These are phyloP conservation scores for Clitopilus passeckerianus DNA, from an alignment of 768 basidiomycete species.

Conservation along the genomic window DNA sequence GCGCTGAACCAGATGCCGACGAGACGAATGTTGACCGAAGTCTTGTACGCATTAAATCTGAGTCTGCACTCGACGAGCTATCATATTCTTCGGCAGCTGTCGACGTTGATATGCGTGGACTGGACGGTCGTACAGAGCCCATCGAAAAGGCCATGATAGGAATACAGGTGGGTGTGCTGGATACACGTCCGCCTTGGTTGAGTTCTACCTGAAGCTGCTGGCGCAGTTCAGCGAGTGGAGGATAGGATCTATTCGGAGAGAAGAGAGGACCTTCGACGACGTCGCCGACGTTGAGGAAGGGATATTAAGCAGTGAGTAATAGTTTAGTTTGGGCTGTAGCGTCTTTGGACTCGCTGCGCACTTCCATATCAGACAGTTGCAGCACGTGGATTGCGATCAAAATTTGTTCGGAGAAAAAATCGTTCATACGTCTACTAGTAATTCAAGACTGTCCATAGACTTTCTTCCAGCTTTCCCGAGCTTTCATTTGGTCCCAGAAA, in stretches of 20 bases:
- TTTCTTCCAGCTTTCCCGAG: conserved; percentile 67
- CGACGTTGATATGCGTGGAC: conserved; percentile 12
- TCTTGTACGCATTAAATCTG: conserved; percentile 24
- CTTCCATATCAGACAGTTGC: not conserved
- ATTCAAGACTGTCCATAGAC: conserved; percentile 35
- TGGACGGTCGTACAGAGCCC: conserved; percentile 16
- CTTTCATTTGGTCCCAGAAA: conserved; percentile 69
- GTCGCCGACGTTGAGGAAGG: conserved; percentile 1
- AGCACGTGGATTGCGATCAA: conserved; percentile 6
- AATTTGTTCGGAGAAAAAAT: conserved; percentile 25
- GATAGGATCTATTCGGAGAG: conserved; percentile 3
- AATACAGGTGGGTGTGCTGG: not conserved
- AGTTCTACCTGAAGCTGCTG: not conserved
- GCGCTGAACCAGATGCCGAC: conserved; percentile 14
- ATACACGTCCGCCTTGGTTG: not conserved
- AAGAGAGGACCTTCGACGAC: conserved; percentile 8
- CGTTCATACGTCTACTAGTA: conserved; percentile 21
- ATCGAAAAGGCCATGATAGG: conserved; percentile 17
- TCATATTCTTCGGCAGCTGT: conserved; percentile 34
- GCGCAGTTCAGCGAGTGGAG: not conserved
- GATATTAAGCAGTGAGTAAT: not conserved
- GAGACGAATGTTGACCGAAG: conserved; percentile 20
- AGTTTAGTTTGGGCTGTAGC: not conserved
- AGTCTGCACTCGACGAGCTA: conserved; percentile 39
- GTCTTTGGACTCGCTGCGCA: not conserved